Evolutionary conservation across 768 basidiomycete genomes (phyloP).

Genomic region (Hypsizygus marmoreus): DNA sequence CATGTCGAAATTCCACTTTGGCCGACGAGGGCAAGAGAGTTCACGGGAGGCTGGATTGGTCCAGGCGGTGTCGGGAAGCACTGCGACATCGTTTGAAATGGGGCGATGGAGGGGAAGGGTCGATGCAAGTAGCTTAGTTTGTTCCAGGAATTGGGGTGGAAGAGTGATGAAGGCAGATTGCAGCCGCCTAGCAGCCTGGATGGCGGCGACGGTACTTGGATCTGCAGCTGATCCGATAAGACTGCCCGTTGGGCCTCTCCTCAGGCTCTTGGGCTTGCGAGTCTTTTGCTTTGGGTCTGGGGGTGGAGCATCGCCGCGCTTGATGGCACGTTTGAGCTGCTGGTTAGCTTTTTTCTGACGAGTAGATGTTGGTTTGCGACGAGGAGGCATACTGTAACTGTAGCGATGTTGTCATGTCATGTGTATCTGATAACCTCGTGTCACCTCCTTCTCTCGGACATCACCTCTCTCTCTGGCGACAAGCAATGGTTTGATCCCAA

Average conservation of each 20-base stretch:
- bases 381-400: slow-evolving; percentile 36
- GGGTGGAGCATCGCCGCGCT: slow-evolving; percentile 68
- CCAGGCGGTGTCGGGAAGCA: slow-evolving; percentile 32
- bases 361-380: slow-evolving; percentile 57
- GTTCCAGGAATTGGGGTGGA: slow-evolving; percentile 58
- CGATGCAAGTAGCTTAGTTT: slow-evolving; percentile 58
- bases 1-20: slow-evolving; percentile 88
- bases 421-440: slow-evolving; percentile 5
- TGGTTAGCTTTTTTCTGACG: slow-evolving; percentile 73
- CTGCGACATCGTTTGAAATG: slow-evolving; percentile 40
- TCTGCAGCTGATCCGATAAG: slow-evolving; percentile 22
- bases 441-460: slow-evolving; percentile 13
- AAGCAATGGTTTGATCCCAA: slow-evolving; percentile 16
- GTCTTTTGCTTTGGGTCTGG: slow-evolving; percentile 35
- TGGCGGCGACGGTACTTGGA: slow-evolving; percentile 28
- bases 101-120: slow-evolving; percentile 57
- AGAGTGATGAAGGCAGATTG: slow-evolving; percentile 74
- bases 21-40: slow-evolving; percentile 64
- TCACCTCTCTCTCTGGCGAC: slow-evolving; percentile 10
- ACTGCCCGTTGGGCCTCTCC: slow-evolving; percentile 33
- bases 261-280: slow-evolving; percentile 24
- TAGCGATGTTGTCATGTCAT: not conserved
- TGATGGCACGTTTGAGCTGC: slow-evolving; percentile 80
- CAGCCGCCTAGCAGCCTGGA: slow-evolving; percentile 50
- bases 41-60: slow-evolving; percentile 16